Conservation (phyloP, 2,329 filamentous ascomycete species). For the Fusarium sp. region DNA sequence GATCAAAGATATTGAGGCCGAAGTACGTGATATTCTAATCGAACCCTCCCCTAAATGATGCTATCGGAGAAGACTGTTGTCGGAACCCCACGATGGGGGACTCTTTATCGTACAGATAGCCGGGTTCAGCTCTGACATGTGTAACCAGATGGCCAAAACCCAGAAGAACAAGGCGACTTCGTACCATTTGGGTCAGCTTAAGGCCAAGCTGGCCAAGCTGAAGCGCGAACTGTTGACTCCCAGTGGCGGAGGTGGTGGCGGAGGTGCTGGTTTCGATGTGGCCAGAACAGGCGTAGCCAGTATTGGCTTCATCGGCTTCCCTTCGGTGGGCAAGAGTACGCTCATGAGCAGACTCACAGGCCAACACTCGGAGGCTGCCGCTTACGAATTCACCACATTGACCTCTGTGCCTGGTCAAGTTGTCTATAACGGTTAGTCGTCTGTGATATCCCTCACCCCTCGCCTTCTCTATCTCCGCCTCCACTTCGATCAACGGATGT, state of each 20-base stretch:
- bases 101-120: not conserved
- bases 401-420: slow-evolving; percentile 98
- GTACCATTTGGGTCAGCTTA: slow-evolving; percentile 93
- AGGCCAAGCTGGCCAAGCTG: slow-evolving; percentile 97
- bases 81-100: slow-evolving; percentile 1
- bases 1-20: slow-evolving; percentile 97
- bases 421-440: slow-evolving; percentile 78
- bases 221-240: slow-evolving; percentile 96
- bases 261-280: slow-evolving; percentile 88
- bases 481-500: not conserved
- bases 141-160: slow-evolving; percentile 84
- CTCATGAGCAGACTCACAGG: slow-evolving; percentile 95
- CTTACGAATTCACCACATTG: slow-evolving; percentile 98
- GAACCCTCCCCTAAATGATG: slow-evolving; percentile 17
- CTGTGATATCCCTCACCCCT: not conserved
- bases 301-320: slow-evolving; percentile 97
- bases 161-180: slow-evolving; percentile 98
- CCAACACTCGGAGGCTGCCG: slow-evolving; percentile 95
- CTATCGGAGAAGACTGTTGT: slow-evolving; percentile 7
- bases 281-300: slow-evolving; percentile 96
- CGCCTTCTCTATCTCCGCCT: not conserved
- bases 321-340: slow-evolving; percentile 97
- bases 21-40: slow-evolving; percentile 66
- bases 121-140: slow-evolving; percentile 27
- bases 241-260: slow-evolving; percentile 81